Conservation (phyloP, 768 basidiomycete species). For the Boletus sensibilis region DNA sequence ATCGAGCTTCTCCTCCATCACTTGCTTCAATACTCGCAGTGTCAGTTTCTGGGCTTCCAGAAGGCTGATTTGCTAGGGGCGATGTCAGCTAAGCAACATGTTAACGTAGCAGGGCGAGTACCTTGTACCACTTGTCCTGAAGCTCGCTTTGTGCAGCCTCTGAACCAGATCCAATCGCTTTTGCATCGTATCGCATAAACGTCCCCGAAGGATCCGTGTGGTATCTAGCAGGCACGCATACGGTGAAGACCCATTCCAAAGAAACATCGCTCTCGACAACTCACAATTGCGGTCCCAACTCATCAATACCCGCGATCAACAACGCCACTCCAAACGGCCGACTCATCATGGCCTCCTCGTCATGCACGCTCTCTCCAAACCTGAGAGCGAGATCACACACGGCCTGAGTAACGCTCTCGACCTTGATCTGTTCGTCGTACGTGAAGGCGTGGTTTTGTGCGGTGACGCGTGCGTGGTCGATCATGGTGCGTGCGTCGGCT, state of each 20-base stretch:
- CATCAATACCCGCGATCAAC: constrained; percentile 96
- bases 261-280: constrained; percentile 33
- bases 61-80: constrained; percentile 85
- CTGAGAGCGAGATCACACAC: constrained; percentile 95
- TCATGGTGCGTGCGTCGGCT: constrained; percentile 98
- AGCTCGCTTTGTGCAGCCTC: constrained; percentile 97
- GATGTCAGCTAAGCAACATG: constrained; percentile 6
- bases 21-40: constrained; percentile 91
- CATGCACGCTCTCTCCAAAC: constrained; percentile 98
- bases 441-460: constrained; percentile 94
- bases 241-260: constrained; percentile 5
- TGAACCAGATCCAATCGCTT: constrained; percentile 97
- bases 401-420: constrained; percentile 97
- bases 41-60: constrained; percentile 85
- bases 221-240: constrained; percentile 52
- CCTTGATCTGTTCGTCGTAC: constrained; percentile 94
- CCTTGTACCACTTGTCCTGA: constrained; percentile 96
- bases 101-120: constrained; percentile 31
- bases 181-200: constrained; percentile 94
- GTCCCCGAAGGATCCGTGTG: constrained; percentile 99
- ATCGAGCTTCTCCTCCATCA: constrained; percentile 99
- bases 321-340: constrained; percentile 97
- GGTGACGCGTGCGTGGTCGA: constrained; percentile 98
- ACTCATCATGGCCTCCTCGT: constrained; percentile 99
- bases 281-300: constrained; percentile 92